Conservation (phyloP, 768 basidiomycete species). For the Rhizopogon roseolus region DNA sequence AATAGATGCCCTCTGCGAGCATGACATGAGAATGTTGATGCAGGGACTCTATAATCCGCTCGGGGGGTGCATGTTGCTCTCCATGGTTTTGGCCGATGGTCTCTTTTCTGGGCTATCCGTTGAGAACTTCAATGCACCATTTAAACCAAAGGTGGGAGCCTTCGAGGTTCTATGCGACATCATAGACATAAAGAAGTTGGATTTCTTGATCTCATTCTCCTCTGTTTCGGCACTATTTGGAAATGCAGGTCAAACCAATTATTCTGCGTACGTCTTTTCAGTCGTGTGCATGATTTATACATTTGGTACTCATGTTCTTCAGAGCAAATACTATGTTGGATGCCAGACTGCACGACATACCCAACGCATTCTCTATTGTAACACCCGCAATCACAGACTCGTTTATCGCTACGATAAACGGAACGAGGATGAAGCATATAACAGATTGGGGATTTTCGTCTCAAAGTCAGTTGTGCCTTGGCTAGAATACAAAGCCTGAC, state of each 20-base stretch:
- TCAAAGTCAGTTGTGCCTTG: not conserved
- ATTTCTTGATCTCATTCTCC: slow-evolving; percentile 30
- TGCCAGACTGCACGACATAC: slow-evolving; percentile 7
- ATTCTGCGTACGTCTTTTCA: slow-evolving; percentile 9
- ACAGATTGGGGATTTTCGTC: not conserved
- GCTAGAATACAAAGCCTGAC: not conserved
- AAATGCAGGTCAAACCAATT: slow-evolving; percentile 20
- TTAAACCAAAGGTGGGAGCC: slow-evolving; percentile 15
- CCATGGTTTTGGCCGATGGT: not conserved
- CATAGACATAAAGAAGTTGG: slow-evolving; percentile 15
- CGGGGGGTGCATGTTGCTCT: not conserved
- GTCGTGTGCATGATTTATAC: not conserved
- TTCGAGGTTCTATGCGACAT: slow-evolving; percentile 12
- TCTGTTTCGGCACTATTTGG: slow-evolving; percentile 30
- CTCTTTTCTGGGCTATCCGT: not conserved
- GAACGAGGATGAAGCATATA: not conserved
- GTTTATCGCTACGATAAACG: not conserved
- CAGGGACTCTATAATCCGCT: not conserved
- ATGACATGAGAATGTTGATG: not conserved
- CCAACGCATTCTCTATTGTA: slow-evolving; percentile 28
- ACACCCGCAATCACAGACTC: slow-evolving; percentile 31
- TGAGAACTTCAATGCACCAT: slow-evolving; percentile 21
- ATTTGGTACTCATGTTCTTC: not conserved
- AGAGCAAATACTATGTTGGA: not conserved
- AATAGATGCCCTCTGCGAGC: not conserved